Evolutionary conservation across 179 eudicot genomes (phyloP).

Genomic region (Heliamphora pulchella): DNA sequence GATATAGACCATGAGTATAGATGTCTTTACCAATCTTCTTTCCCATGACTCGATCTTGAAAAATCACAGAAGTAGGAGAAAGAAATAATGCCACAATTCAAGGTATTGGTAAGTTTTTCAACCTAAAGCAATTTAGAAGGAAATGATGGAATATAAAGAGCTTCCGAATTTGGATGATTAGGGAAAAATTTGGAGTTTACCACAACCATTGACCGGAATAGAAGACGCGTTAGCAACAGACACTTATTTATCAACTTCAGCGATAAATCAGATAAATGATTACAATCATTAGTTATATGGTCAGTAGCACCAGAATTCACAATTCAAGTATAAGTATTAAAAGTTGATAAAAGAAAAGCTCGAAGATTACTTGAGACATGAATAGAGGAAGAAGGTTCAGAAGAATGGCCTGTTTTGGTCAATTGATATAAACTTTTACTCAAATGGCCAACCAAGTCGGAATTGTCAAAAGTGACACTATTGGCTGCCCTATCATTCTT

Average conservation of each 20-base stretch:
- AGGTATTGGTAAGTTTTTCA: not conserved
- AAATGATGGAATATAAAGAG: not conserved
- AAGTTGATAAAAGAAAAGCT: not conserved
- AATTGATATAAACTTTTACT: not conserved
- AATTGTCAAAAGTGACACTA: not conserved
- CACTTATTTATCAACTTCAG: not conserved
- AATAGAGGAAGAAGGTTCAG: not conserved
- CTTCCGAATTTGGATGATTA: not conserved
- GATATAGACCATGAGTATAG: not conserved
- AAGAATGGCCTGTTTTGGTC: not conserved
- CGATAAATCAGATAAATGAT: not conserved
- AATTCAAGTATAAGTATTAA: not conserved
- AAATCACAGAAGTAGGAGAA: not conserved
- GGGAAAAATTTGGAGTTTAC: not conserved
- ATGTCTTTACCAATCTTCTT: conserved; percentile 7
- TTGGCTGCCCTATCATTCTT: not conserved
- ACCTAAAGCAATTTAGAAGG: not conserved
- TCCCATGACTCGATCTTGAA: not conserved
- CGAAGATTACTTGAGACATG: not conserved
- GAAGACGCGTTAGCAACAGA: not conserved
- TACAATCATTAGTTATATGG: not conserved
- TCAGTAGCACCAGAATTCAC: conserved; percentile 3
- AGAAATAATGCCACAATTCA: not conserved
- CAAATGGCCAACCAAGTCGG: not conserved
- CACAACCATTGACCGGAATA: not conserved